Evolutionary conservation across 2,329 filamentous ascomycete genomes (phyloP), one percentile per base, ranked within the genome.

Genomic region (Hypoxylon sp.): DNA sequence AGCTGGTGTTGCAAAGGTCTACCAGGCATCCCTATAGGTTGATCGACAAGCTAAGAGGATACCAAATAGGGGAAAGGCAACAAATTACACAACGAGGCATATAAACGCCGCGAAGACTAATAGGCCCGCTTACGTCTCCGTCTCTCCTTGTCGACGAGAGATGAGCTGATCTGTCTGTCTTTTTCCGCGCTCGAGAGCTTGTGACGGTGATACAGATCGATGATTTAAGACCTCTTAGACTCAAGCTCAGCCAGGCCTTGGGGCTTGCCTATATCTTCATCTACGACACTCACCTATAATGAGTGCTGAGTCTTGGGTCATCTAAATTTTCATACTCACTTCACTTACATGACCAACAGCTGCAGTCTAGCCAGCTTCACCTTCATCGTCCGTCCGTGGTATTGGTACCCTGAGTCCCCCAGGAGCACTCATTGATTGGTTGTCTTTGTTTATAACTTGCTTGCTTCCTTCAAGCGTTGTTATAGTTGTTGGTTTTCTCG

Each of bases 171-270:
- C 29, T 40, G n/a, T 38, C 31, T 43, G 20, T 42, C 48, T 24
- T 37, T 41, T 31, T 43, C 20, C 37, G 23, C 40, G 33, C 42
- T 50, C 27, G n/a, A 21, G 35, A 38, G 27, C 23, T 54, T 41
- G 29, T 48, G 48, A 47, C 45, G 59, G 58, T 57, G 50, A 62
- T 56, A 57, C 55, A 46, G 31, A 64, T 48, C 48, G 9, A 58
- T 51, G 35, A 17, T 43, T 48, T 31, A 43, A 20, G 10, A 11
- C 37, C 35, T 33, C n/a, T 38, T 55, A 37, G 31, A 15, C 26
- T 50, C 18, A 11, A 43, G 48, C 20, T 51, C 11, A n/a, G 15
- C 49, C 35, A 54, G 42, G 37, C 33, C 24, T 37, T 13, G 15
- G 35, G 50, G 29, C 53, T 46, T 46, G 52, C 49, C 51, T 56